Percentiles rank a stretch among this genome's conserved stretches.
Conservation (phyloP, 306 rosid species). For the Citrullus colocynthis region DNA sequence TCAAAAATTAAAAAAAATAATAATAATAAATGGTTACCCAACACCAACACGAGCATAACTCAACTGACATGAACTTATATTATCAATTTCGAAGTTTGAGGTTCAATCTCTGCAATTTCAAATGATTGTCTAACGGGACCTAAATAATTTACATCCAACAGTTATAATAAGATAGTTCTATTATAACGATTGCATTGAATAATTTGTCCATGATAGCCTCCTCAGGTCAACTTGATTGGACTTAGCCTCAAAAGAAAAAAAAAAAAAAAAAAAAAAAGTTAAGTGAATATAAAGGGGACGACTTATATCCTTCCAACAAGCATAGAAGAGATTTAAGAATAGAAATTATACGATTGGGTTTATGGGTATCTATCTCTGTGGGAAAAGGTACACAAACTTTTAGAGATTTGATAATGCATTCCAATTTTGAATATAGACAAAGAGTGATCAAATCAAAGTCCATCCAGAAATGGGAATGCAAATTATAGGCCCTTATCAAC, state of each 20-base stretch:
- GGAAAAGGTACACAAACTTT: background rate
- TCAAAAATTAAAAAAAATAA: too few species aligned
- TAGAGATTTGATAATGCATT: background rate
- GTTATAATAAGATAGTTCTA: too few species aligned
- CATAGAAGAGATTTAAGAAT: background rate
- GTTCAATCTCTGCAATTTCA: too few species aligned
- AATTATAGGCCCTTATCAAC: background rate
- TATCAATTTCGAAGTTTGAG: too few species aligned
- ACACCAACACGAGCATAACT: too few species aligned
- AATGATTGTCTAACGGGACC: too few species aligned
- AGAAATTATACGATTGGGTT: background rate
- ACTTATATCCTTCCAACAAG: background rate
- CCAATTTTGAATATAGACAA: background rate
- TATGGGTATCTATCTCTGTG: background rate
- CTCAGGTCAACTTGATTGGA: background rate
- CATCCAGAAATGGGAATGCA: background rate
- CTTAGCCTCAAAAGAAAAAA: background rate
- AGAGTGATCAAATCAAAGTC: constrained; percentile 3
- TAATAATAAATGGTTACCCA: too few species aligned
- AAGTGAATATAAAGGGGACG: background rate
- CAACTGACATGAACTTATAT: too few species aligned
- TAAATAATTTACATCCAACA: too few species aligned
- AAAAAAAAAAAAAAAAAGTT: background rate
- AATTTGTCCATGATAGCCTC: background rate
- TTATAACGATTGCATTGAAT: too few species aligned